Conservation (phyloP, 371 early-diverging fungal genomes). For the Synchytrium microbalum region DNA sequence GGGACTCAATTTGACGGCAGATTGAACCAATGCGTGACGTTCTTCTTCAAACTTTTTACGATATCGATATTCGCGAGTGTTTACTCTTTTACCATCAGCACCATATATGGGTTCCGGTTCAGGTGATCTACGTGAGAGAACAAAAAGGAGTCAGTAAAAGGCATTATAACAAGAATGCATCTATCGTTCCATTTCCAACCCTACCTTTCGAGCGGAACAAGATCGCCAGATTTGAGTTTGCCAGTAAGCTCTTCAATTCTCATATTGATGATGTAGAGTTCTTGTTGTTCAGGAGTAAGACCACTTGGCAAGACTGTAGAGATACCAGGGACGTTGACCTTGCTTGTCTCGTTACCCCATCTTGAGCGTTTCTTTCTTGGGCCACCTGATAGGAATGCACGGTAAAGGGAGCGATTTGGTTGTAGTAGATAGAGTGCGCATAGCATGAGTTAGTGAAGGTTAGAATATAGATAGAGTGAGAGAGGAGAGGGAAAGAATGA, state of each 20-base stretch:
- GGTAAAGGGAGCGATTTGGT: too few relatives aligned
- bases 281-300: conserved; percentile 69
- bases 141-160: neutral
- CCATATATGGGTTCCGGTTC: conserved; percentile 91
- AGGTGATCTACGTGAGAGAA: conserved; percentile 73
- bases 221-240: conserved; percentile 71
- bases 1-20: conserved; percentile 66
- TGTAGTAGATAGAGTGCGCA: too few relatives aligned
- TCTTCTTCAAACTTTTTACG: conserved; percentile 89
- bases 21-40: conserved; percentile 78
- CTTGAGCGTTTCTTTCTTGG: conserved; percentile 29
- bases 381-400: too few relatives aligned
- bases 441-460: too few relatives aligned
- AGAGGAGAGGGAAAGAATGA: too few relatives aligned
- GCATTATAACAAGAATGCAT: neutral
- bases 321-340: conserved; percentile 66
- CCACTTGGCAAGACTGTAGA: conserved; percentile 74
- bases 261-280: conserved; percentile 74
- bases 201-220: conserved; percentile 64
- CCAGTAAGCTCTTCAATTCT: conserved; percentile 84
- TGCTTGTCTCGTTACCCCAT: conserved; percentile 74
- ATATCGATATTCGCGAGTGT: conserved; percentile 88
- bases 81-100: conserved; percentile 85
- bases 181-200: conserved; percentile 33
- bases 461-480: too few relatives aligned